Percentiles rank a stretch among this genome's conserved stretches.
These are phyloP conservation scores for Gonapodya prolifera DNA, from an alignment of 192 early-diverging fungal genomes.

Conservation along the genomic window DNA sequence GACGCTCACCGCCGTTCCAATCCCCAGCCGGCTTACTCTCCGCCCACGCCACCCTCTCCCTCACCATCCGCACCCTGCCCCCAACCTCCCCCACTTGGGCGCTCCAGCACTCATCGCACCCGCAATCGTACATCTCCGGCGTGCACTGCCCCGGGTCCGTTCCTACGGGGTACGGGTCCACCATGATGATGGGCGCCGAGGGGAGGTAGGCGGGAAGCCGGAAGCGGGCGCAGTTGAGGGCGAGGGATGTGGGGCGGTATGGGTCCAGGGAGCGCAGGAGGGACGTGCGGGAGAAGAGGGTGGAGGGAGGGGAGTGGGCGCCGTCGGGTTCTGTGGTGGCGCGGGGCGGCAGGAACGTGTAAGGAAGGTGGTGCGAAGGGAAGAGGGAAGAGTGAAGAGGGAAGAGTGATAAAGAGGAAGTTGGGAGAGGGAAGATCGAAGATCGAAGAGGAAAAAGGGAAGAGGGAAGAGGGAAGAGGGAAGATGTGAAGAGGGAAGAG, in stretches of 20 bases:
- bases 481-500: no score
- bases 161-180: background rate
- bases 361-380: no score
- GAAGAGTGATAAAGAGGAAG: no score
- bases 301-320: background rate
- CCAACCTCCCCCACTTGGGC: background rate
- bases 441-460: no score
- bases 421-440: no score
- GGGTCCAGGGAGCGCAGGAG: background rate
- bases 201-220: background rate
- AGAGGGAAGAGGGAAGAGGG: no score
- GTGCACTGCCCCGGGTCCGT: background rate
- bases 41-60: background rate
- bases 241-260: background rate
- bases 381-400: no score
- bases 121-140: background rate
- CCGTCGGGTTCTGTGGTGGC: background rate
- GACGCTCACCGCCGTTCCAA: background rate
- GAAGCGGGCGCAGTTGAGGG: background rate
- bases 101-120: background rate
- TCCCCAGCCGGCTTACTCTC: background rate
- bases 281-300: background rate
- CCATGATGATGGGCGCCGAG: background rate
- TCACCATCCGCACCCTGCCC: background rate
- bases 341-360: no score